Evolutionary conservation across 768 basidiomycete species (phyloP), one percentile per base, ranked within the genome.

Genomic region (Lactarius sanguifluus): DNA sequence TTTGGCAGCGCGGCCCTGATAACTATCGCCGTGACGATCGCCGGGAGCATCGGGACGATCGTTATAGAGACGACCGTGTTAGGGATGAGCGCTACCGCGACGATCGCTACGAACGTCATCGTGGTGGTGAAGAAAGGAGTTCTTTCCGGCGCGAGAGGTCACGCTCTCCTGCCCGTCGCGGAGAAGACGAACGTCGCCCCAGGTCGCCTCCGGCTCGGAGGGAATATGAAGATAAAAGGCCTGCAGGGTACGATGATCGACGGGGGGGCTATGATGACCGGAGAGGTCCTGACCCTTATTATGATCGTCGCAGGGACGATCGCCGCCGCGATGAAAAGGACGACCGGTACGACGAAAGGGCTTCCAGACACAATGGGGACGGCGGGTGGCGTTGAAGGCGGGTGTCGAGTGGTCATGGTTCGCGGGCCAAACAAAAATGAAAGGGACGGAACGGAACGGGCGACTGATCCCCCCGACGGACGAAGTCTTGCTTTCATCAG

Each of bases 211-310:
- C 90, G 71, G 83, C 86, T 66, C 84, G 81, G 83, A 89, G 91
- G 83, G 89, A 92, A 73, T 80, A 81, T 79, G 90, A 92, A 82
- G 90, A 92, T 79, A 86, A 83, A 85, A 88, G 89, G 84, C 85
- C 89, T 86, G 88, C 89, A 87, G 90, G 90, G 87, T 91, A 92
- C 87, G 91, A 92, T 86, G 89, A 91, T 78, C 87, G 91, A 78
- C 88, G 91, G 79, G 90, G 89, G 74, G 86, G 85, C 74, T 86
- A 82, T 86, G 89, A 90, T 86, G 87, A 87, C 78, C 89, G 85
- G 81, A 87, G 85, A 86, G 84, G 80, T 77, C 89, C 89, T 87
- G 88, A 91, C 83, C 85, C 84, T 82, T 86, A 89, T 87, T 87
- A 88, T 88, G 90, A 91, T 77, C 90, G 91, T 75, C 88, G 89